Evolutionary conservation across 305 asterid genomes (phyloP), one percentile per base, ranked within the genome.

Genomic region (Solanum chacoense): DNA sequence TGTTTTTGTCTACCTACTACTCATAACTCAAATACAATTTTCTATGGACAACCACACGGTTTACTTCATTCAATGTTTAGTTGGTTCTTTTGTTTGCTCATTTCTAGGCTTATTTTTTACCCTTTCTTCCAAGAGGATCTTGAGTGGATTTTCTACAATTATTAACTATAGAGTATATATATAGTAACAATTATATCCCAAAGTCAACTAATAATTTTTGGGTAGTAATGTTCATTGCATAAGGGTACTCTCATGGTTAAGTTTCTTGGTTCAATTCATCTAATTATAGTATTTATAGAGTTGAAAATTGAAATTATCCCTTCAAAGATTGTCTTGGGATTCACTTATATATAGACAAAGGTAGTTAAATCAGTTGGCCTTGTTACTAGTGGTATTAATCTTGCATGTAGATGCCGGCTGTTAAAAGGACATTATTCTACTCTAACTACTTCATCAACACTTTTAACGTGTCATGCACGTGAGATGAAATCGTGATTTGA

Each of bases 151-250:
- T 6, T 40, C 86, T 5, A 75, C 29, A 16, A 28, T 72, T 37
- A 22, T 34, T 26, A 50, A 50, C 18, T 81, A 81, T 83, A 50
- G 4, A 83, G 73, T 50, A 31, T 83, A 20, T 45, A 55, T 18
- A 26, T 6, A 28, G 10, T 18, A 32, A 18, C 38, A 26, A 86
- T 22, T 11, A 36, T 88, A 63, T 35, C 67, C 26, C 71, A 86
- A 86, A 89, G 92, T 91, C 91, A 89, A 91, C 87, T 83, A 50
- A 83, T 83, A 59, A 83, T 31, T 50, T 84, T 87, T n/a, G 20
- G 8, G 32, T 31, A 63, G 22, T 77, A 34, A 77, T 85, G 84
- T 89, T 88, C 92, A 87, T 26, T 89, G 92, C 91, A 91, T 85
- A 88, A 84, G 36, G 59, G 31, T 63, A 78, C 24, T 29, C 50